Conservation (phyloP, 495 filamentous ascomycete genomes). For the Xylaria curta region DNA sequence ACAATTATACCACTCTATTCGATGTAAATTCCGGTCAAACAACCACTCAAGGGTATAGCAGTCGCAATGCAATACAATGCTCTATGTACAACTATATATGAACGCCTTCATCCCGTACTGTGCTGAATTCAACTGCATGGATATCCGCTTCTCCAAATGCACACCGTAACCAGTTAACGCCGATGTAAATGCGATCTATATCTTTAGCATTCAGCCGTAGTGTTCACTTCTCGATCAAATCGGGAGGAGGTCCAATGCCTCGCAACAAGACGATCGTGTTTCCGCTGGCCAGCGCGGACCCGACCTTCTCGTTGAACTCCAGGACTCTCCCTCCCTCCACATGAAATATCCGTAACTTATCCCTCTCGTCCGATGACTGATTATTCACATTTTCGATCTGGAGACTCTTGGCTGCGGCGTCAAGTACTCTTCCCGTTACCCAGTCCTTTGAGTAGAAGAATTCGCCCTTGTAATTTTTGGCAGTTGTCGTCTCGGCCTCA, state of each 20-base stretch:
- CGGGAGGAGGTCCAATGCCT: conserved; percentile 70
- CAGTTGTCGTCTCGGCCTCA: conserved; percentile 75
- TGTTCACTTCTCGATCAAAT: conserved; percentile 51
- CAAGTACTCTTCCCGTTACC: conserved; percentile 86
- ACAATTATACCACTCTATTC: conserved; percentile 14
- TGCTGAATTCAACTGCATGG: neutral
- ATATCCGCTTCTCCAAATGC: conserved; percentile 25
- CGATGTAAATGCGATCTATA: conserved; percentile 30
- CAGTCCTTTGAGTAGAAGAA: conserved; percentile 88
- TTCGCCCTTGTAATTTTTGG: conserved; percentile 75
- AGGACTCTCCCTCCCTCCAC: conserved; percentile 86
- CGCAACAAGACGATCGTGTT: conserved; percentile 89
- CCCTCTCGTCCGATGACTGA: conserved; percentile 74
- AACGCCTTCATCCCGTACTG: neutral
- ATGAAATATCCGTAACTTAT: conserved; percentile 84
- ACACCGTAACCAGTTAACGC: conserved; percentile 34
- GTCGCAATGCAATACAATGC: neutral
- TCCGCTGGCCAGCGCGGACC: conserved; percentile 71
- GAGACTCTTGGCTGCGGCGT: conserved; percentile 81
- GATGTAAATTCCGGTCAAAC: neutral
- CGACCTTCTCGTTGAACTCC: conserved; percentile 84
- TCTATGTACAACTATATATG: neutral
- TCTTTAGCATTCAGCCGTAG: neutral
- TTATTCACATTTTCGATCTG: conserved; percentile 91
- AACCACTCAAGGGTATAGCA: conserved; percentile 11